Base-by-base conservation (phyloP, 805 yeast species). In the Pichia phayaonensis region DNA sequence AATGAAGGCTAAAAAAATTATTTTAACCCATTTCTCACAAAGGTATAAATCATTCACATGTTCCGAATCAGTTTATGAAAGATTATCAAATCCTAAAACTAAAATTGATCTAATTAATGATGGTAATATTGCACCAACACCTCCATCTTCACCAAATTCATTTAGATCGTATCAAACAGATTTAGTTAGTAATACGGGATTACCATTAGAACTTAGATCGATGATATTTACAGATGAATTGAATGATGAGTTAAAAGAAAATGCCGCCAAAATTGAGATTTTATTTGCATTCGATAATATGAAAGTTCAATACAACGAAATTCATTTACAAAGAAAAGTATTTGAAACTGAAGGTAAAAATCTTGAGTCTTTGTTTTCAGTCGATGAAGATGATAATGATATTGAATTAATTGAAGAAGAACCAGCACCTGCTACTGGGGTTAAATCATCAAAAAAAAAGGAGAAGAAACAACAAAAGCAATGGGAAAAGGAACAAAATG, bases 1-100 rank as follows among this genome's bases (percentile, higher is more conserved):
- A 38, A 92, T 94, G 98, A 68, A 75, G 22, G 89, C 90, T 23
- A 72, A 74, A 29, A 79, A 83, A 55, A 67, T 89, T 26, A 71
- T 94, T 5, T 70, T 94, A 41, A 94, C 99, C 0, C 99, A 94
- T 69, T 90, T 94, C 69, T 86, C 96, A 51, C 95, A 94, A 56
- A 75, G 99, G 55, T 94, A 88, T 61, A 85, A 87, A 2, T 76
- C 78, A 53, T 62, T 81, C 22, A 61, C 64, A 1, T 59, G 61
- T 18, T 59, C 65, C 27, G 51, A 53, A 2, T 49, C 52, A 8
- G 64, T 65, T 16, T 61, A 66, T 46, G 44, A 55, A 8, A 50
- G 64, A 38, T 52, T 64, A 15, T 42, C 42, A 0, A 44, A 55
- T 42, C 63, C 65, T 7, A 39, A 39, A 24, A 50, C 51, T 2